Conservation (phyloP, 2,329 filamentous ascomycete species). For the Penicillium concentricum region DNA sequence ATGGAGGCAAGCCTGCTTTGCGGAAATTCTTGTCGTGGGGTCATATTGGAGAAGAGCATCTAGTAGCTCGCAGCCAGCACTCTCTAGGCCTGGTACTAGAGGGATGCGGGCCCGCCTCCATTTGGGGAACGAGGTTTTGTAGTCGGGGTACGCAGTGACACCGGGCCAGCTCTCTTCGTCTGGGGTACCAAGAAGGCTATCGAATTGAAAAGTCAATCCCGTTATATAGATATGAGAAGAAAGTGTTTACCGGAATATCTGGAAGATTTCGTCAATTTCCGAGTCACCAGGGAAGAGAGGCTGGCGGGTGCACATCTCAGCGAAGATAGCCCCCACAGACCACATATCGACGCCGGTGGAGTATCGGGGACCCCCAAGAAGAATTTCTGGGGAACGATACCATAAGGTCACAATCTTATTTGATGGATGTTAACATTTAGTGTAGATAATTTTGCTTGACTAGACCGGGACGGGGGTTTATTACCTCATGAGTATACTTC, state of each 20-base stretch:
- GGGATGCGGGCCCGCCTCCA: conserved; percentile 71
- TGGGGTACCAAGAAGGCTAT: conserved; percentile 73
- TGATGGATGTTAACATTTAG: background rate
- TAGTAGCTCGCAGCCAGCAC: conserved; percentile 52
- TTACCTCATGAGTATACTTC: conserved; percentile 85
- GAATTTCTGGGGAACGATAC: conserved; percentile 88
- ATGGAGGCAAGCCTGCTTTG: conserved; percentile 81
- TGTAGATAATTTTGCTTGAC: background rate
- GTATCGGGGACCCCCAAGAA: conserved; percentile 86
- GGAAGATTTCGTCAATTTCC: conserved; percentile 92
- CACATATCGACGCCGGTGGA: conserved; percentile 95
- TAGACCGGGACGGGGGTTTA: background rate
- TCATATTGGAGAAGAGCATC: conserved; percentile 79
- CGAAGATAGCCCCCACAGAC: conserved; percentile 92
- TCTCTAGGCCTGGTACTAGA: conserved; percentile 72
- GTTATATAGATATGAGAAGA: background rate
- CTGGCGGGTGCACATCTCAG: conserved; percentile 93
- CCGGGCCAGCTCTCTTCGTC: conserved; percentile 81
- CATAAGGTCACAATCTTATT: conserved; percentile 79
- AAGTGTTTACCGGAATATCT: conserved; percentile 74
- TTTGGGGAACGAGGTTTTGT: conserved; percentile 87
- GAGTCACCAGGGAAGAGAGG: conserved; percentile 90
- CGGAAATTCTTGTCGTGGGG: conserved; percentile 79
- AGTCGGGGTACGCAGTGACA: conserved; percentile 89
- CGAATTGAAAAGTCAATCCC: background rate